phyloP scores from a whole-genome alignment of 2,329 filamentous ascomycete genomes.

The Aspergillus puulaauensis region DNA sequence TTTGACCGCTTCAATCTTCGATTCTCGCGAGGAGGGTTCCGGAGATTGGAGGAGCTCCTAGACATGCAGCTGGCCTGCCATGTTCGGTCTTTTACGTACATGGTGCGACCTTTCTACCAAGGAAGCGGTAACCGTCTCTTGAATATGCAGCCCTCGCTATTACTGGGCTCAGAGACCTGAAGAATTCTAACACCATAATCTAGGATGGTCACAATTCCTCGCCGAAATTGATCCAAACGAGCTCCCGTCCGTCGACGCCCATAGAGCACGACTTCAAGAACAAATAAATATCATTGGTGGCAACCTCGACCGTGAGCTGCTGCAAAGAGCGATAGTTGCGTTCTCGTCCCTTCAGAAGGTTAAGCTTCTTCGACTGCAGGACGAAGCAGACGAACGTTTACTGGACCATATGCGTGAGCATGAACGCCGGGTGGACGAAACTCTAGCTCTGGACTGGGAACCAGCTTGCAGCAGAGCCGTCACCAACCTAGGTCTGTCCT shows the following conservation, averaged over 20 bases:
- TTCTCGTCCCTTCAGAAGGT: conserved; percentile 64
- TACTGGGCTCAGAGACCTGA: conserved; percentile 1
- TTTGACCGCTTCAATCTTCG: conserved; percentile 39
- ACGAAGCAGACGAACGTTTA: conserved; percentile 57
- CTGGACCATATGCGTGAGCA: conserved; percentile 52
- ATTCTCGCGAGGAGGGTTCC: conserved; percentile 36
- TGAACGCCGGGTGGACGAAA: conserved; percentile 45
- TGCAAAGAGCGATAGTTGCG: conserved; percentile 56
- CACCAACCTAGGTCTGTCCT: conserved; percentile 57
- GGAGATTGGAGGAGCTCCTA: conserved; percentile 33
- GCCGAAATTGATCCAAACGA: conserved; percentile 20
- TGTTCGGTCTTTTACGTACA: conserved; percentile 40
- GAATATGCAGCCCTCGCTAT: conserved; percentile 9
- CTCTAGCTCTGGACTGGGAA: conserved; percentile 59
- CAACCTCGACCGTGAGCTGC: conserved; percentile 51
- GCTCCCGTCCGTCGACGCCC: conserved; percentile 25
- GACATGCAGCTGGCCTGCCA: conserved; percentile 38
- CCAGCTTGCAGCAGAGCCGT: conserved; percentile 63
- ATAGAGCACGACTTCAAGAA: conserved; percentile 34
- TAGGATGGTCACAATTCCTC: conserved; percentile 32
- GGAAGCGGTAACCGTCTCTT: conserved; percentile 35
- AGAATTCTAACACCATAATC: conserved; percentile 19
- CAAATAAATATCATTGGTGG: conserved; percentile 49
- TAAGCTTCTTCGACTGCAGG: conserved; percentile 62
- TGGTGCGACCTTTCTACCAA: conserved; percentile 42